These are phyloP conservation scores for Candolleomyces aberdarensis DNA, from an alignment of 768 basidiomycete species.

Conservation along the genomic window DNA sequence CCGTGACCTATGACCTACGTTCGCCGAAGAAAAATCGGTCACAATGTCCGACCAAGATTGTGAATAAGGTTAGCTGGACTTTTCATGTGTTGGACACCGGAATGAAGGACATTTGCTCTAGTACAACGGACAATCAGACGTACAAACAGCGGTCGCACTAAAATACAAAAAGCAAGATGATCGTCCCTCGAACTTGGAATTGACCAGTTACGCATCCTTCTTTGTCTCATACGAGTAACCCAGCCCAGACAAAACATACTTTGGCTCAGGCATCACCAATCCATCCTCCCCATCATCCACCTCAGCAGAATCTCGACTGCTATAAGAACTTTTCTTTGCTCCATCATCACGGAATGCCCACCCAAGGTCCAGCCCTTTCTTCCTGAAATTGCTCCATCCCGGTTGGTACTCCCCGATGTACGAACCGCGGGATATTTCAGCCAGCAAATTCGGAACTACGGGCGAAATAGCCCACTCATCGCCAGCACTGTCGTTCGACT, in stretches of 20 bases:
- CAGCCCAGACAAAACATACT: neutral
- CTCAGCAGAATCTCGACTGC: neutral
- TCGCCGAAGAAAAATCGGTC: no score
- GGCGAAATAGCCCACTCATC: no score
- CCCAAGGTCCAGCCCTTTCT: neutral
- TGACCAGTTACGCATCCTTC: neutral
- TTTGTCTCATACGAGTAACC: conserved; percentile 5
- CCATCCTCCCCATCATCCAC: neutral
- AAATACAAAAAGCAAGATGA: no score
- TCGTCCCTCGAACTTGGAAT: no score
- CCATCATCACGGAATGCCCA: neutral
- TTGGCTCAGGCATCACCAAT: neutral
- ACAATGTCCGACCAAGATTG: no score
- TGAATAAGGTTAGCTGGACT: no score
- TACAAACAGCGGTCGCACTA: no score
- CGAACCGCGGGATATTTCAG: neutral
- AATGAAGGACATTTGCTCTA: no score
- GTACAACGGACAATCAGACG: no score
- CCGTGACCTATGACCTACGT: no score
- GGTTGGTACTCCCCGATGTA: neutral
- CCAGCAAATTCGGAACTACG: no score
- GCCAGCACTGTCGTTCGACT: neutral
- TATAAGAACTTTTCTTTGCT: neutral
- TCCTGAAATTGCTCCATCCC: neutral
- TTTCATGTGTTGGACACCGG: no score